A percentile compares a stretch with the other conserved stretches of the same genome.
Evolutionary conservation across 2,329 filamentous ascomycete genomes (phyloP).

Genomic region (Trichophyton benhamiae): DNA sequence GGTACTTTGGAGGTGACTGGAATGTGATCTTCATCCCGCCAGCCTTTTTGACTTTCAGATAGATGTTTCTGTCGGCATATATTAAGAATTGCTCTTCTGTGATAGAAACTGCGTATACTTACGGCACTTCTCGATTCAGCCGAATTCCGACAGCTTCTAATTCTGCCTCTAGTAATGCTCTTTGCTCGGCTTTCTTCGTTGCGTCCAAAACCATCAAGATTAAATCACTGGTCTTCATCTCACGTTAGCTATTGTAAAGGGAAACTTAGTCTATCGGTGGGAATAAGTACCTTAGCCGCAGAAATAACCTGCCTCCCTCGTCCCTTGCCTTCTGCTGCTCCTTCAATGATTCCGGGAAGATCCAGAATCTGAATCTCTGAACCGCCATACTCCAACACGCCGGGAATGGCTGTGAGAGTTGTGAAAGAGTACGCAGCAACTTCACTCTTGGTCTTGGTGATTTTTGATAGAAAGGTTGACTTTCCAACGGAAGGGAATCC

Average conservation of each 20-base stretch:
- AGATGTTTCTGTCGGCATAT: slow-evolving; percentile 61
- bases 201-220: slow-evolving; percentile 96
- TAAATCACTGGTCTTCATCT: slow-evolving; percentile 66
- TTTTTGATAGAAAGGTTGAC: slow-evolving; percentile 96
- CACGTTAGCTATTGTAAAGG: not conserved
- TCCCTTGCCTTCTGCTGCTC: slow-evolving; percentile 88
- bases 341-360: slow-evolving; percentile 95
- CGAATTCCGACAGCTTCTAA: slow-evolving; percentile 90
- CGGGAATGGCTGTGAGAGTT: slow-evolving; percentile 90
- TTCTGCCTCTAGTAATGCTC: slow-evolving; percentile 78
- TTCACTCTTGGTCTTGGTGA: slow-evolving; percentile 94
- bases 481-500: slow-evolving; percentile 99
- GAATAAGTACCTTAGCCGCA: slow-evolving; percentile 58
- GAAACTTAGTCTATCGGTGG: not conserved
- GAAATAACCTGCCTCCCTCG: slow-evolving; percentile 92
- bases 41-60: slow-evolving; percentile 88
- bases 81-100: not conserved
- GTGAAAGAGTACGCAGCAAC: slow-evolving; percentile 96
- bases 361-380: slow-evolving; percentile 97
- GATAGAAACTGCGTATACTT: slow-evolving; percentile 24
- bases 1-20: slow-evolving; percentile 69
- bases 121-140: slow-evolving; percentile 83
- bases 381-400: slow-evolving; percentile 92
- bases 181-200: slow-evolving; percentile 90
- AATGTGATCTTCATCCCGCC: slow-evolving; percentile 99